Evolutionary conservation across 139 green algal genomes (phyloP).

Genomic region (Spirogloea muscicola): DNA sequence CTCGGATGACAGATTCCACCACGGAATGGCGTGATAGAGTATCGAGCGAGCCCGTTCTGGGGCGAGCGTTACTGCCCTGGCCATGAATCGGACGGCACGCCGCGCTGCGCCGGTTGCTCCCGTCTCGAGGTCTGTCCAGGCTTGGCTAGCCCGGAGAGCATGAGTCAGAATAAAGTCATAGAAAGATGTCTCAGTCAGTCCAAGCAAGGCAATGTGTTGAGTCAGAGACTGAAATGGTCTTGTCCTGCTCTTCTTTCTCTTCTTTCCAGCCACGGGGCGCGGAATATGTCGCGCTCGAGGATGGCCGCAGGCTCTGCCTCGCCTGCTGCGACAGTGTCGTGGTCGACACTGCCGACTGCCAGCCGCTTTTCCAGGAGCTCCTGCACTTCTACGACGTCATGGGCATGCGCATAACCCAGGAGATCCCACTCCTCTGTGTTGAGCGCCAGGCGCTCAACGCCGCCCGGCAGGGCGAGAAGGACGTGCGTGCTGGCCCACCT

Average conservation of each 20-base stretch:
- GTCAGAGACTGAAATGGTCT: no score
- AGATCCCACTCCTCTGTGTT: constrained; percentile 71
- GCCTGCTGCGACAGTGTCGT: constrained; percentile 69
- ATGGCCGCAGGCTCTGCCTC: constrained; percentile 76
- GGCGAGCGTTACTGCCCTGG: constrained; percentile 54
- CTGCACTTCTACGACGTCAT: constrained; percentile 25
- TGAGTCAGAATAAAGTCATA: no score
- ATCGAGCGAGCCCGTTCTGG: constrained; percentile 63
- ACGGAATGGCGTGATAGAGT: constrained; percentile 51
- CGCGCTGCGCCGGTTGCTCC: constrained; percentile 57
- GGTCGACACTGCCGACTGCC: constrained; percentile 68
- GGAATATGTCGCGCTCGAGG: constrained; percentile 57
- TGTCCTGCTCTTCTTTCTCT: not conserved
- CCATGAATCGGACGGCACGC: constrained; percentile 59
- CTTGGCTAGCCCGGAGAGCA: no score
- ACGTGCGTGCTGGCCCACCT: not conserved
- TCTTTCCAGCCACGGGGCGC: constrained; percentile 47
- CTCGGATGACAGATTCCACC: not conserved
- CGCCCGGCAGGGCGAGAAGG: constrained; percentile 43
- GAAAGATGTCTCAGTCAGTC: no score
- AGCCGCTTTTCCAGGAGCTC: constrained; percentile 8
- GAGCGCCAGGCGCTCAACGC: constrained; percentile 68
- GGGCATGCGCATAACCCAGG: constrained; percentile 45
- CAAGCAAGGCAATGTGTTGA: no score
- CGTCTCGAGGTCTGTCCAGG: constrained; percentile 24